Percentiles rank a stretch among this genome's conserved stretches.
Evolutionary conservation across 495 filamentous ascomycete species (phyloP).

Genomic region (Cercophora sp.): DNA sequence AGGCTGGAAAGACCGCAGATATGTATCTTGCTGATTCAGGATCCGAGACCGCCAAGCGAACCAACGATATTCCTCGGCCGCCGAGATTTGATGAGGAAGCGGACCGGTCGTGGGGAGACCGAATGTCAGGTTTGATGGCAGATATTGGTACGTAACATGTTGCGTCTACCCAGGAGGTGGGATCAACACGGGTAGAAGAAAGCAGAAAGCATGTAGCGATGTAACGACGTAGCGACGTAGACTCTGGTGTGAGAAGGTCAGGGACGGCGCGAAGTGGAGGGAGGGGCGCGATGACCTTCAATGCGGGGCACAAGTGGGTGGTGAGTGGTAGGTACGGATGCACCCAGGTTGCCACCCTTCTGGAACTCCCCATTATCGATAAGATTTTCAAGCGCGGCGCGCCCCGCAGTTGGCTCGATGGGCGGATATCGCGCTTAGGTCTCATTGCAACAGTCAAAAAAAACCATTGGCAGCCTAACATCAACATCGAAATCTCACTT

Average conservation of each 20-base stretch:
- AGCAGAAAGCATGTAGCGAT: too few relatives aligned
- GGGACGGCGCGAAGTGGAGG: too few relatives aligned
- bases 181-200: too few relatives aligned
- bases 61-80: not conserved
- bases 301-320: too few relatives aligned
- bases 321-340: too few relatives aligned
- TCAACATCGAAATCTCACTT: too few relatives aligned
- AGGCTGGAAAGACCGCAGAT: not conserved
- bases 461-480: too few relatives aligned
- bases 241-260: too few relatives aligned
- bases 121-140: not conserved
- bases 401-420: not conserved
- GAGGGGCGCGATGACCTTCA: too few relatives aligned
- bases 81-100: slow-evolving; percentile 10
- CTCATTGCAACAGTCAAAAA: not conserved
- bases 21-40: slow-evolving; percentile 8
- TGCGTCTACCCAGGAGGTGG: not conserved
- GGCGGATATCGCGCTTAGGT: not conserved
- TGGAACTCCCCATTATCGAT: not conserved
- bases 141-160: not conserved
- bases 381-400: not conserved
- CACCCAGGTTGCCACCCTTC: too few relatives aligned
- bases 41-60: not conserved
- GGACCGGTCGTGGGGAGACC: slow-evolving; percentile 3
- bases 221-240: too few relatives aligned